Conservation (phyloP, 495 filamentous ascomycete species). For the Neurospora hispaniola region DNA sequence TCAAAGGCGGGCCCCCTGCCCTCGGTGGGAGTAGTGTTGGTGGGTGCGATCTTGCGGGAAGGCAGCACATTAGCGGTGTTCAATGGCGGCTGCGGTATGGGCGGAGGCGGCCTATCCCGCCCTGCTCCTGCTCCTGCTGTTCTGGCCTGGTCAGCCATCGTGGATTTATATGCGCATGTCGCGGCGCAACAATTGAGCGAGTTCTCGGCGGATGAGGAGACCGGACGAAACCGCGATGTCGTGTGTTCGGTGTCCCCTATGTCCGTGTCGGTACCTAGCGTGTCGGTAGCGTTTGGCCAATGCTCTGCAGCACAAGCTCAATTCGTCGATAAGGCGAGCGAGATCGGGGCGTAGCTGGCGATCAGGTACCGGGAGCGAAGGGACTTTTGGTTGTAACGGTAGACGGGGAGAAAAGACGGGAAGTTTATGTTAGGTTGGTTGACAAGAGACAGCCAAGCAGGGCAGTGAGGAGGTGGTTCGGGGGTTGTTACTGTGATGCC, state of each 20-base stretch:
- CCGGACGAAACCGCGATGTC: neutral
- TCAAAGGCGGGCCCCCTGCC: constrained; percentile 15
- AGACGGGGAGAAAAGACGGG: neutral
- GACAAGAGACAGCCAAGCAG: neutral
- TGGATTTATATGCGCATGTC: constrained; percentile 22
- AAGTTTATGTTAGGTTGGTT: neutral
- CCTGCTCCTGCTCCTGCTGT: constrained; percentile 7
- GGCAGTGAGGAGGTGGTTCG: neutral
- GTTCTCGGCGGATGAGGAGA: neutral
- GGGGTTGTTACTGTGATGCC: neutral
- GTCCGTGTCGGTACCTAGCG: neutral
- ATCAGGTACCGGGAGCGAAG: neutral
- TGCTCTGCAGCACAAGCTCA: neutral
- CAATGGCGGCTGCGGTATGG: constrained; percentile 19
- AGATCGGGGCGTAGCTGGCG: neutral
- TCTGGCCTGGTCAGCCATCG: constrained; percentile 31
- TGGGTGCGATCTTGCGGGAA: constrained; percentile 30
- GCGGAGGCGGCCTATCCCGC: constrained; percentile 12
- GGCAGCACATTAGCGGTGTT: constrained; percentile 27
- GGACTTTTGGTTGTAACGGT: neutral
- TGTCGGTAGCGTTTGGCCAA: neutral
- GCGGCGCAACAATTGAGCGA: constrained; percentile 9
- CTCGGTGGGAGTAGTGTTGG: constrained; percentile 5
- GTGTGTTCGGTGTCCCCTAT: neutral
- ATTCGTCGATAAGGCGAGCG: neutral